Conservation (phyloP, 441 rosid genomes). For the Hura crepitans region DNA sequence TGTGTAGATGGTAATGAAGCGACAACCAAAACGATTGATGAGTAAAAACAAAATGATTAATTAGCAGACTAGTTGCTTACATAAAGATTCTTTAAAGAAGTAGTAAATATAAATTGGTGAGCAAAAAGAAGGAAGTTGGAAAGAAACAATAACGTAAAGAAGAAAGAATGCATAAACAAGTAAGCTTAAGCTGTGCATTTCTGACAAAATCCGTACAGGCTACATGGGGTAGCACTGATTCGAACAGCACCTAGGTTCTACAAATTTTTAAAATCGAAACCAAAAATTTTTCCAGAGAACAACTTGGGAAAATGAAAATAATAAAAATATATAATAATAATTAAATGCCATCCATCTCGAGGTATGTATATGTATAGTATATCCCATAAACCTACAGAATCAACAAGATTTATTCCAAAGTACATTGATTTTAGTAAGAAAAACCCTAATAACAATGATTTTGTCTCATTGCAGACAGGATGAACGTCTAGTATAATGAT, state of each 20-base stretch:
- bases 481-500: conserved; percentile 20
- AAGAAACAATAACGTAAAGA: background rate
- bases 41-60: background rate
- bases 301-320: conserved; percentile 9
- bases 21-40: too few species aligned
- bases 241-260: conserved; percentile 62
- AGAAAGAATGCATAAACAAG: background rate
- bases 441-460: conserved; percentile 22
- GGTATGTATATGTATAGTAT: conserved; percentile 11
- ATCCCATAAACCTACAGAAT: conserved; percentile 17
- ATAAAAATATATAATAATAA: background rate
- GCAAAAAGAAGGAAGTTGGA: background rate
- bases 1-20: too few species aligned
- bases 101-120: background rate
- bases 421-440: conserved; percentile 20
- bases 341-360: conserved; percentile 29
- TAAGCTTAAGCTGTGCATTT: background rate
- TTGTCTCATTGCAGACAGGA: conserved; percentile 14
- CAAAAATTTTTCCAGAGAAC: background rate
- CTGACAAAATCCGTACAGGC: conserved; percentile 44
- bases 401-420: conserved; percentile 21
- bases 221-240: conserved; percentile 41
- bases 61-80: background rate
- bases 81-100: background rate
- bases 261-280: background rate